These are phyloP conservation scores for Harringtonia lauricola DNA, from an alignment of 2,329 filamentous ascomycete genomes.

Conservation along the genomic window DNA sequence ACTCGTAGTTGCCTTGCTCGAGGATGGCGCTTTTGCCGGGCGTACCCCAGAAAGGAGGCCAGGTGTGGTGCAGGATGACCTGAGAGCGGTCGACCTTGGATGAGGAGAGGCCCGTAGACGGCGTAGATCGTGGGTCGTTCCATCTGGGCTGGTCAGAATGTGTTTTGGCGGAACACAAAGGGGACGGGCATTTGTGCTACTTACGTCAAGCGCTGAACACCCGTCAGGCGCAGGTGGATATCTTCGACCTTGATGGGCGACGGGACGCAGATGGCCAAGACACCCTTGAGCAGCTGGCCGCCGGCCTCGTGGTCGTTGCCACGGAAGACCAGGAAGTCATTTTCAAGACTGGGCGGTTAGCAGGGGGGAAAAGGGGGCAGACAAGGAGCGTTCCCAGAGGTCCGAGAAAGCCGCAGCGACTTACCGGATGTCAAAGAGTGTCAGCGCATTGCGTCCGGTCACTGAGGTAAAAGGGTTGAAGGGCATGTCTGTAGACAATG, in stretches of 20 bases:
- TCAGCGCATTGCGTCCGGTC: constrained; percentile 37
- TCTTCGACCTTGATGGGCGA: constrained; percentile 61
- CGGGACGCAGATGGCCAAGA: constrained; percentile 61
- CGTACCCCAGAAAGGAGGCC: constrained; percentile 52
- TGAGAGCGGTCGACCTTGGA: constrained; percentile 48
- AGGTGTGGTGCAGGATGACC: constrained; percentile 57
- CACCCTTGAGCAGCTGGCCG: constrained; percentile 63
- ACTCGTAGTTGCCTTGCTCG: constrained; percentile 70
- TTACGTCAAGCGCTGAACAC: constrained; percentile 58
- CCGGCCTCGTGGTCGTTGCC: constrained; percentile 65
- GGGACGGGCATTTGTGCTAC: too few relatives aligned
- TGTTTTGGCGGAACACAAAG: too few relatives aligned
- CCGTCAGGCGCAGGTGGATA: constrained; percentile 59
- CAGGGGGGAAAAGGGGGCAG: neutral
- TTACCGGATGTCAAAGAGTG: constrained; percentile 48
- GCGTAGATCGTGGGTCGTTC: constrained; percentile 39
- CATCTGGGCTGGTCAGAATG: constrained; percentile 25
- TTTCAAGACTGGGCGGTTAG: constrained; percentile 48
- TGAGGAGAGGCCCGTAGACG: constrained; percentile 43
- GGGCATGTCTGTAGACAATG: constrained; percentile 28
- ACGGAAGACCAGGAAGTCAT: constrained; percentile 69
- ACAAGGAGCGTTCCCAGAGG: neutral
- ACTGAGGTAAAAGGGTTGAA: constrained; percentile 45
- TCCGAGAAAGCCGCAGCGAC: constrained; percentile 12
- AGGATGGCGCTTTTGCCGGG: constrained; percentile 49